phyloP scores from a whole-genome alignment of 1,139 yeast species.

The Saccharomyces hybrid region DNA sequence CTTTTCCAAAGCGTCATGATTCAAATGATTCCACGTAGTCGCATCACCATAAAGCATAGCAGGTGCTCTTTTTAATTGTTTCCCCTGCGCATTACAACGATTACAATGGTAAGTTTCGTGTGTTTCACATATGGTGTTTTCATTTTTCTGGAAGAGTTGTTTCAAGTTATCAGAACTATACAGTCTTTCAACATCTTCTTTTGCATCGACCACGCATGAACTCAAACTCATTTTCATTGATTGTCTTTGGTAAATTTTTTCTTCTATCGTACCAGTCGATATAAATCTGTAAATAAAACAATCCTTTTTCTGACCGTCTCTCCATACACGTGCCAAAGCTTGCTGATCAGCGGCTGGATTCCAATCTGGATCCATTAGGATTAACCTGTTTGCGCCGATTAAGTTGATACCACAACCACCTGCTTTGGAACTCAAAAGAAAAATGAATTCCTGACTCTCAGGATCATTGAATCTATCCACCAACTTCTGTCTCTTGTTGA shows the following conservation, averaged over 20 bases:
- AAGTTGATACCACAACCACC: conserved; percentile 98
- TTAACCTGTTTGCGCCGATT: conserved; percentile 89
- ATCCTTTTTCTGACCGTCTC: conserved; percentile 97
- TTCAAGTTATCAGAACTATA: conserved; percentile 76
- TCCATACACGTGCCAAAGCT: conserved; percentile 96
- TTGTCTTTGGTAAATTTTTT: conserved; percentile 91
- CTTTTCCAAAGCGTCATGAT: conserved; percentile 47
- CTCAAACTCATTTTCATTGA: conserved; percentile 88
- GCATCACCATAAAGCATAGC: conserved; percentile 98
- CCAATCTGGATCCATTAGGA: conserved; percentile 95
- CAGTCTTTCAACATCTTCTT: conserved; percentile 86
- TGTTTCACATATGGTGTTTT: conserved; percentile 72
- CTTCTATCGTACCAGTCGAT: conserved; percentile 92
- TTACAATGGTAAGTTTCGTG: conserved; percentile 88
- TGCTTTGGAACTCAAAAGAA: conserved; percentile 86
- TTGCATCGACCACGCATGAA: conserved; percentile 95
- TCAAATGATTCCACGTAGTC: conserved; percentile 92
- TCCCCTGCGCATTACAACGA: conserved; percentile 58
- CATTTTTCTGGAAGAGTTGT: conserved; percentile 65
- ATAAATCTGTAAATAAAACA: conserved; percentile 92
- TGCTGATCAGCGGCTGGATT: conserved; percentile 98
- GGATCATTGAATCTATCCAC: conserved; percentile 92
- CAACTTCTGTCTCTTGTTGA: conserved; percentile 85
- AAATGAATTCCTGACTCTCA: conserved; percentile 78
- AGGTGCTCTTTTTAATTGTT: conserved; percentile 58